Conservation (phyloP, 805 yeast genomes). For the Metschnikowia gruessii region DNA sequence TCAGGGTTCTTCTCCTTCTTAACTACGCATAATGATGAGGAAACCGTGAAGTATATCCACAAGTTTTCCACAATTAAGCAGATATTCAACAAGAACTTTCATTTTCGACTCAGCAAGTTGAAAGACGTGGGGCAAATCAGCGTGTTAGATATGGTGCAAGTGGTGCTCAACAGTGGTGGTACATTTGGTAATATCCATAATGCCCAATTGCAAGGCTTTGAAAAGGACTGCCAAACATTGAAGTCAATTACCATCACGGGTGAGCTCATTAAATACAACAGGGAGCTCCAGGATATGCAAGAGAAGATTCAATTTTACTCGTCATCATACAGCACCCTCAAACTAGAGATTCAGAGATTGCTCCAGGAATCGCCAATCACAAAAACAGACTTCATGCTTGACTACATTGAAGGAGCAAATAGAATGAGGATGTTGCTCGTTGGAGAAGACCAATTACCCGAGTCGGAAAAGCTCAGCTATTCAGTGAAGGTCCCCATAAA, state of each 20-base stretch:
- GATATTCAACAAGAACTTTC: slow-evolving; percentile 26
- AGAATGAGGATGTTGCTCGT: slow-evolving; percentile 63
- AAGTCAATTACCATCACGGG: slow-evolving; percentile 35
- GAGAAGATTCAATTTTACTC: slow-evolving; percentile 55
- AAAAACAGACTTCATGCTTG: slow-evolving; percentile 47
- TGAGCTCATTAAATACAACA: slow-evolving; percentile 48
- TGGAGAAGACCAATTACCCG: slow-evolving; percentile 49
- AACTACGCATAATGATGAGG: slow-evolving; percentile 37
- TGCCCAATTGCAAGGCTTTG: slow-evolving; percentile 33
- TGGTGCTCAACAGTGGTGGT: slow-evolving; percentile 38
- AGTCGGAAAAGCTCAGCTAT: slow-evolving; percentile 43
- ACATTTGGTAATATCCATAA: slow-evolving; percentile 30
- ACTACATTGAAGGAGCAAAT: slow-evolving; percentile 66
- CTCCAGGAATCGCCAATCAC: slow-evolving; percentile 15
- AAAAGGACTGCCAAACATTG: slow-evolving; percentile 36
- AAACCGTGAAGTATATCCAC: slow-evolving; percentile 27
- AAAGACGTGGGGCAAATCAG: slow-evolving; percentile 14
- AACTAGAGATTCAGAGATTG: slow-evolving; percentile 41
- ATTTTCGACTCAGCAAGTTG: slow-evolving; percentile 22
- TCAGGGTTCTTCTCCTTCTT: slow-evolving; percentile 31
- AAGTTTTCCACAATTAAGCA: slow-evolving; percentile 31
- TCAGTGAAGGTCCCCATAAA: slow-evolving; percentile 39
- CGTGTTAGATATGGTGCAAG: slow-evolving; percentile 30
- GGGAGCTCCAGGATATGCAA: slow-evolving; percentile 61
- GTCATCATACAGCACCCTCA: slow-evolving; percentile 46